These are phyloP conservation scores for Fusarium beomiforme DNA, from an alignment of 2,329 filamentous ascomycete species.

Conservation along the genomic window DNA sequence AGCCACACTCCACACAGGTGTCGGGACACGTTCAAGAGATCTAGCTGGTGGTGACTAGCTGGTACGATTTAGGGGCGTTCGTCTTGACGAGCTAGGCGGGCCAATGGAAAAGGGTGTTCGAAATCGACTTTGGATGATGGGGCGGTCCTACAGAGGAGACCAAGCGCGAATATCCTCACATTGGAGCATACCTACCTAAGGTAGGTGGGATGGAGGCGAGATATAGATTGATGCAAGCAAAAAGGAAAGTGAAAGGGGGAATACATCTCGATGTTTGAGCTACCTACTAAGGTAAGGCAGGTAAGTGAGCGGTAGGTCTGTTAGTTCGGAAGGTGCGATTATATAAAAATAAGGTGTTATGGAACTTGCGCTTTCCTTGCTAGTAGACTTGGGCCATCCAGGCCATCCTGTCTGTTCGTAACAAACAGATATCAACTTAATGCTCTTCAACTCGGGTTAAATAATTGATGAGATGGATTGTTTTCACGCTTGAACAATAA, in stretches of 20 bases:
- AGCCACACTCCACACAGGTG: constrained; percentile 13
- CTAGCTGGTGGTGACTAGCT: constrained; percentile 25
- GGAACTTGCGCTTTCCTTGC: background rate
- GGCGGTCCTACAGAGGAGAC: background rate
- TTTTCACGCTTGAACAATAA: background rate
- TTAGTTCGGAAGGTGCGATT: background rate
- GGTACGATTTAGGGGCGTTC: constrained; percentile 18
- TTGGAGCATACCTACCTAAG: background rate
- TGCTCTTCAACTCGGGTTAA: background rate
- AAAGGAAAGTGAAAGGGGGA: background rate
- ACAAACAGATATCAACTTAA: background rate
- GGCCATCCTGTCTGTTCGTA: background rate
- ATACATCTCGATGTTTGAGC: background rate
- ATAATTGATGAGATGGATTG: background rate
- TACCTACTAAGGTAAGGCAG: background rate
- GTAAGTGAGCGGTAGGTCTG: background rate
- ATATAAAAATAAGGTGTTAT: background rate
- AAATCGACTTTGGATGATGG: background rate
- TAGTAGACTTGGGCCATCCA: background rate
- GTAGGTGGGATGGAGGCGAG: no score
- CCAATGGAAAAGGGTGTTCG: constrained; percentile 15
- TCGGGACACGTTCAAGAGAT: constrained; percentile 19
- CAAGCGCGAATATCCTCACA: background rate
- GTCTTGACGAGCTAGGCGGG: constrained; percentile 23
- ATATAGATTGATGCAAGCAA: background rate